Base-by-base conservation (phyloP, 1,284 basidiomycete genomes). In the Taiwanofungus camphoratus region DNA sequence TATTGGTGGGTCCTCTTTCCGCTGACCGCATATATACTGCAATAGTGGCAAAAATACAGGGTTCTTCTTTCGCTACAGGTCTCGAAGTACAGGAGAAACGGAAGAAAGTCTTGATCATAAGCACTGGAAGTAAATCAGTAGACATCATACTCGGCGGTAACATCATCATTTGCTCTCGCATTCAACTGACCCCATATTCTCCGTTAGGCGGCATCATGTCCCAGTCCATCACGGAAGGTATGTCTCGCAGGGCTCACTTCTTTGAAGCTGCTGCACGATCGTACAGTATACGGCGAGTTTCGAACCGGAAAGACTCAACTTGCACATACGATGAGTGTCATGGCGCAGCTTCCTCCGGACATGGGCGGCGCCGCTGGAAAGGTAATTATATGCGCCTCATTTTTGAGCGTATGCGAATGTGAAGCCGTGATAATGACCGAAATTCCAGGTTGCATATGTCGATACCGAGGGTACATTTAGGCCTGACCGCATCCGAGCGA, bases 381-480 rank as follows among this genome's bases (percentile, higher is more conserved):
- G 71, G 86, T 82, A 34, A 26, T 19, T 55, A 26, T 45, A 51
- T 41, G 47, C 44, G 31, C 41, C 19, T 21, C 15, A 18, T 23
- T 43, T 3, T 6, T 41, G 29, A 38, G 32, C 35, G 15, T 12
- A n/a, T 1, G 13, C 12, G 18, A n/a, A 20, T 42, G 36, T 20
- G 42, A 41, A 22, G 19, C 12, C 20, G 13, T 41, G 20, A 5
- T 16, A 42, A 15, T 26, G 19, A 13, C n/a, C 31, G 42, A n/a
- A 18, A 9, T 27, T 12, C 7, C 39, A 87, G 84, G 90, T 93
- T 26, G 92, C 92, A 54, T 95, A 90, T 62, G 90, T 95, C 48
- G 92, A 94, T 60, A 94, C 92, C 1, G 92, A 95, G 74, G 90
- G 92, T 4, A 95, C 93, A 0, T 96, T 96, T 67, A 82, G 92